Percentiles rank a stretch among this genome's conserved stretches.
phyloP scores from a whole-genome alignment of 2,329 filamentous ascomycete genomes.

The Chaetothyriales sp. region DNA sequence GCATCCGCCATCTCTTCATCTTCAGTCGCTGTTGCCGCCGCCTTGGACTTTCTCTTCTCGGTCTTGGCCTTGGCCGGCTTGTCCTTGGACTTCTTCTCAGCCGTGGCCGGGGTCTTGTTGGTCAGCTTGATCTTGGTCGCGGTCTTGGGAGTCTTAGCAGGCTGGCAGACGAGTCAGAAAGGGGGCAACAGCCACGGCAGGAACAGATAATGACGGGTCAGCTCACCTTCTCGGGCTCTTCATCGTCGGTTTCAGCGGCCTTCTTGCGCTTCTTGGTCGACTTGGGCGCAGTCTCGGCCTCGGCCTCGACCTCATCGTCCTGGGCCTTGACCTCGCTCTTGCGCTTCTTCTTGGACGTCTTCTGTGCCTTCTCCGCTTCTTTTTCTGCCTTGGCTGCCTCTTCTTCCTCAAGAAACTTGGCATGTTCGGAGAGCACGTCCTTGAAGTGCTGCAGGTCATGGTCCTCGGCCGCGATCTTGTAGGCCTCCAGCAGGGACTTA shows the following conservation, averaged over 20 bases:
- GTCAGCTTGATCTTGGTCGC: constrained; percentile 38
- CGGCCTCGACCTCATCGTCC: constrained; percentile 34
- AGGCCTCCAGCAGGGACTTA: constrained; percentile 67
- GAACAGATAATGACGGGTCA: not conserved
- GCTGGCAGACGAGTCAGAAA: constrained; percentile 24
- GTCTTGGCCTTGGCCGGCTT: constrained; percentile 39
- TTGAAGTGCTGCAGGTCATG: constrained; percentile 74
- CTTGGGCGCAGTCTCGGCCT: constrained; percentile 36
- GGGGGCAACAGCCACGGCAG: not conserved
- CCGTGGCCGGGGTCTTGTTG: constrained; percentile 42
- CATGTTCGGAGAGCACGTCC: constrained; percentile 49
- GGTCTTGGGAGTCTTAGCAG: constrained; percentile 53
- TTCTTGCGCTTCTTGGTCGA: constrained; percentile 70
- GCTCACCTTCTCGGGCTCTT: constrained; percentile 57
- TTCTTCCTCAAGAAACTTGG: constrained; percentile 40
- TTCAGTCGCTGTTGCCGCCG: constrained; percentile 27
- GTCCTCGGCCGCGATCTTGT: constrained; percentile 61
- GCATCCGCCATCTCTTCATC: constrained; percentile 44
- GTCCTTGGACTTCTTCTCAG: constrained; percentile 39
- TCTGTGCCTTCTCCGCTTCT: constrained; percentile 41
- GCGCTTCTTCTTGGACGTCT: constrained; percentile 37
- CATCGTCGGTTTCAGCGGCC: constrained; percentile 47
- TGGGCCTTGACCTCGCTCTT: constrained; percentile 27
- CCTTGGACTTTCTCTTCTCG: constrained; percentile 44
- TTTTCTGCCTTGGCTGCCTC: constrained; percentile 52